Evolutionary conservation across 2,329 filamentous ascomycete genomes (phyloP), one percentile per base, ranked within the genome.

Genomic region (Metarhizium rileyi): DNA sequence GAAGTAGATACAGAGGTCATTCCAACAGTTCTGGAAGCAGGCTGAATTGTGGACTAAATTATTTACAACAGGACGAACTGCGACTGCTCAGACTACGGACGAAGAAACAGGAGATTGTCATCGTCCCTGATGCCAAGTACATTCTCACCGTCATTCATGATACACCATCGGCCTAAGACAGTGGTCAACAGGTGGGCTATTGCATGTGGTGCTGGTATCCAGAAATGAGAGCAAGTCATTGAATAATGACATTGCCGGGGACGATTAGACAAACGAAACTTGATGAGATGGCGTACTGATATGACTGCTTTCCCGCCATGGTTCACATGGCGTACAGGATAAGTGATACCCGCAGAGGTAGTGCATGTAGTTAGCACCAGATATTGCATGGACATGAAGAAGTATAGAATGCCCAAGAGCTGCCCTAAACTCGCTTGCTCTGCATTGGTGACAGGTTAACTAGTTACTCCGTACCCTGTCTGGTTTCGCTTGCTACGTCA

Each of bases 61-160:
- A 49, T n/a, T 20, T 43, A 1, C 16, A 30, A 46, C 55, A 85
- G 76, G 87, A 93, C 59, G 87, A 90, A 62, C 68, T 90, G 54
- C 89, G 84, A 67, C 71, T 93, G 44, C 67, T 93, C 47, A 76
- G 87, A 54, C 63, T 94, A 55, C 78, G 88, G 56, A 91, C 87
- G n/a, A 89, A 83, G 71, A 90, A 87, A 66, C 86, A 90, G 58
- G 88, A 94, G 66, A 70, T 93, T 54, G 84, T 93, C 52, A 87
- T 93, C 60, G 84, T 91, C 20, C 87, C 86, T 65, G 87, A 91
- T 64, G 62, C 78, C 38, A 90, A 87, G 61, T 94, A 87, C 66
- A 72, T 93, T 44, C 75, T 91, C 35, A 80, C 90, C 49, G 84
- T 90, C 35, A 78, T 91, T 50, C 87, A 91, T 67, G 87, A 90